phyloP scores from a whole-genome alignment of 2,329 filamentous ascomycete species.

The Beauveria brongniartii region DNA sequence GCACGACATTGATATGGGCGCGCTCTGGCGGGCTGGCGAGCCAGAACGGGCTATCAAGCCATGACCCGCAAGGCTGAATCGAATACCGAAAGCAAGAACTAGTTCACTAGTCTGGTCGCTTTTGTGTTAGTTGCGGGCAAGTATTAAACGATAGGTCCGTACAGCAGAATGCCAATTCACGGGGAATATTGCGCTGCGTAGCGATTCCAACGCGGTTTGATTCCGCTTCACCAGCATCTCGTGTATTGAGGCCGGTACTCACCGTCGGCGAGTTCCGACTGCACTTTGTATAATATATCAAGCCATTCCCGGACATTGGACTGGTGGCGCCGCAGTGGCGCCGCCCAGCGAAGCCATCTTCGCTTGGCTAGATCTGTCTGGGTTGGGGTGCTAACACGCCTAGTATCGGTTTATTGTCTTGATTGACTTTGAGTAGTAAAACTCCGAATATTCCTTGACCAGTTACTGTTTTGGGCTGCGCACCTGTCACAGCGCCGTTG shows the following conservation, averaged over 20 bases:
- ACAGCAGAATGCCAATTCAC: neutral
- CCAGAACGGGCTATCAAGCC: neutral
- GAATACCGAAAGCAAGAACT: neutral
- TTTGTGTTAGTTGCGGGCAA: neutral
- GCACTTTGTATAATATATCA: neutral
- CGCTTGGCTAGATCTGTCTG: neutral
- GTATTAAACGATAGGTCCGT: neutral
- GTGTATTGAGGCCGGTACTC: neutral
- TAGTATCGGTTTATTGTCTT: neutral
- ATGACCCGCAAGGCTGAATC: slow-evolving; percentile 1
- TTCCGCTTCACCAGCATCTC: neutral
- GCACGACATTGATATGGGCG: neutral
- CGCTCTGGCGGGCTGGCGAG: neutral
- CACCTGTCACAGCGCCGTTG: neutral
- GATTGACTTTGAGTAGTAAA: neutral
- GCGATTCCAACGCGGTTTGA: neutral
- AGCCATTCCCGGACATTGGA: neutral
- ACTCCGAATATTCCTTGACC: neutral
- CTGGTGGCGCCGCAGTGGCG: neutral
- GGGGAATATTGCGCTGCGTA: neutral
- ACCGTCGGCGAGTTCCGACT: neutral
- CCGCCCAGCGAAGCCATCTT: neutral
- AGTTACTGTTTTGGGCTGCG: neutral
- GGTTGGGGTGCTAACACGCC: neutral
- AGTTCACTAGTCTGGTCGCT: neutral